These are phyloP conservation scores for Colletotrichum noveboracense DNA, from an alignment of 2,329 filamentous ascomycete species.

Conservation along the genomic window DNA sequence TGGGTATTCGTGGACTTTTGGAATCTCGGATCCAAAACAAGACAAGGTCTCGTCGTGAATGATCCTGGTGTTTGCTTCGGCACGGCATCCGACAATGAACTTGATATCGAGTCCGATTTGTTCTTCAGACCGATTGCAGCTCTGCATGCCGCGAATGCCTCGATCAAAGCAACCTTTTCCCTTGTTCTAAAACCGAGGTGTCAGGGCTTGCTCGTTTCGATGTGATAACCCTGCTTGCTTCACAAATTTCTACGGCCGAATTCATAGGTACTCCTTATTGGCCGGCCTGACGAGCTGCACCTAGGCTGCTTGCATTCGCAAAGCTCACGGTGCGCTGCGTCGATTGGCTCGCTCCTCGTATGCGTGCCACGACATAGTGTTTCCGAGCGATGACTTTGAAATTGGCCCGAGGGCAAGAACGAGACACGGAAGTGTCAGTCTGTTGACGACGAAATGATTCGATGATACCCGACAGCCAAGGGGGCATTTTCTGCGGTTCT, in stretches of 20 bases:
- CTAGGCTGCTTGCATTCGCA: not conserved
- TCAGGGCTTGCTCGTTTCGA: not conserved
- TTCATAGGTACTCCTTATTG: not conserved
- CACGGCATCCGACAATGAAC: not conserved
- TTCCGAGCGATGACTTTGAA: not conserved
- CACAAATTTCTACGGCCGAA: not conserved
- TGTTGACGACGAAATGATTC: not conserved
- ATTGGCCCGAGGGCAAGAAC: not conserved
- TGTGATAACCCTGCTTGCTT: not conserved
- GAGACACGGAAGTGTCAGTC: not conserved
- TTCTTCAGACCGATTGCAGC: not conserved
- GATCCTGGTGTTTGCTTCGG: not conserved
- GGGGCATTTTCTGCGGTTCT: not conserved
- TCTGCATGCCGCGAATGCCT: not conserved
- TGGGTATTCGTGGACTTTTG: not conserved
- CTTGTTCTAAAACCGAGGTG: not conserved
- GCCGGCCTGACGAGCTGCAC: not conserved
- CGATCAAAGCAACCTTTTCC: not conserved
- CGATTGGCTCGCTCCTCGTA: not conserved
- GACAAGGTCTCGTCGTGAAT: not conserved
- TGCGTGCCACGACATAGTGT: not conserved
- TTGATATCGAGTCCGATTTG: not conserved
- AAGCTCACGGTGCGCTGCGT: not conserved
- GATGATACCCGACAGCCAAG: not conserved
- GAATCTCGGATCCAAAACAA: not conserved